These are phyloP conservation scores for Ophiostoma montium DNA, from an alignment of 2,329 filamentous ascomycete genomes.

Conservation along the genomic window DNA sequence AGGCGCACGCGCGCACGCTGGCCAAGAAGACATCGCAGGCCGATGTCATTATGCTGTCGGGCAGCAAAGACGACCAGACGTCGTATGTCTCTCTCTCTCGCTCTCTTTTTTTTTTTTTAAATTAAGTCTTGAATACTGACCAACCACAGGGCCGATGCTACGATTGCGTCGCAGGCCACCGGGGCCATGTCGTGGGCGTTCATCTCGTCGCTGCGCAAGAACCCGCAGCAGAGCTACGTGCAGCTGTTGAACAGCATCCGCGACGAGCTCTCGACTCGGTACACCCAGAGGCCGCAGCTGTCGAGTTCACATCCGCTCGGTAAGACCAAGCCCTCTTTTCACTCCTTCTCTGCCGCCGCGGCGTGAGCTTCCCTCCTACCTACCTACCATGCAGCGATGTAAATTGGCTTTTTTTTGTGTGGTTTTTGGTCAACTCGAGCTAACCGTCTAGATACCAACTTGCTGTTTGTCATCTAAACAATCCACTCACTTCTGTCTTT, in stretches of 20 bases:
- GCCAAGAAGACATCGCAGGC: conserved; percentile 86
- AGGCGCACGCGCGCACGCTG: conserved; percentile 64
- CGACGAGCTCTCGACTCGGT: conserved; percentile 74
- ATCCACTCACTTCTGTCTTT: neutral
- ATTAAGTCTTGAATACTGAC: conserved; percentile 2
- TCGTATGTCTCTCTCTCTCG: conserved; percentile 41
- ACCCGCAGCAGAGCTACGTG: conserved; percentile 91
- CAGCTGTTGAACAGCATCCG: conserved; percentile 91
- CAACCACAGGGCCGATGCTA: conserved; percentile 67
- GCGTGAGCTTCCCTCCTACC: too few relatives aligned
- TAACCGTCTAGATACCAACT: conserved; percentile 47
- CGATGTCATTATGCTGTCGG: conserved; percentile 96
- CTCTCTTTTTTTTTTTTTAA: conserved; percentile 9
- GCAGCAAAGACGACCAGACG: conserved; percentile 90
- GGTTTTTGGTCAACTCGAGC: too few relatives aligned
- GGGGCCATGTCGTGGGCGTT: conserved; percentile 99
- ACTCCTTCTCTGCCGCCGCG: neutral
- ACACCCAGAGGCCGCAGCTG: conserved; percentile 88
- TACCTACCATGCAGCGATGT: conserved; percentile 1
- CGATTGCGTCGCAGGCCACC: conserved; percentile 75
- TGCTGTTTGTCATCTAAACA: conserved; percentile 50
- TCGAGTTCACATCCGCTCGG: conserved; percentile 92
- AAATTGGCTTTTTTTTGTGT: conserved; percentile 5
- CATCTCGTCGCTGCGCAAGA: conserved; percentile 78
- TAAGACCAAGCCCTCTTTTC: conserved; percentile 31